Conservation (phyloP, 2,329 filamentous ascomycete genomes). For the Fusarium armeniacum region DNA sequence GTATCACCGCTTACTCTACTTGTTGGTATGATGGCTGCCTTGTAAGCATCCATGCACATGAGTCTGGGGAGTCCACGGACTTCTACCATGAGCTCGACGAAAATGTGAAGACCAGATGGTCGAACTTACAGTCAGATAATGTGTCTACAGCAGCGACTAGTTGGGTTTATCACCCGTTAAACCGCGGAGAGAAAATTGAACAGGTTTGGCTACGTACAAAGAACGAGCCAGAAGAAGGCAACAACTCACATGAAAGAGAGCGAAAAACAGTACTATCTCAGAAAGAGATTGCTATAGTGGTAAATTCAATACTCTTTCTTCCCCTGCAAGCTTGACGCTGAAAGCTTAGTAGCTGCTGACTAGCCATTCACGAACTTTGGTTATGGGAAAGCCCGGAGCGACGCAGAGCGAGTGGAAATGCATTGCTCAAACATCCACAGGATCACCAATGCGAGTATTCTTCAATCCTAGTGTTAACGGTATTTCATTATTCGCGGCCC, state of each 20-base stretch:
- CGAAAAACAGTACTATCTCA: background rate
- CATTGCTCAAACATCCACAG: background rate
- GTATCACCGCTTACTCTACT: conserved; percentile 25
- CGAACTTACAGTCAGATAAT: background rate
- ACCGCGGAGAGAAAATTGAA: conserved; percentile 14
- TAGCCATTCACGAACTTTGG: conserved; percentile 18
- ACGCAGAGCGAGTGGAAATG: conserved; percentile 13
- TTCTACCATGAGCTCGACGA: conserved; percentile 25
- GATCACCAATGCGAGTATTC: background rate
- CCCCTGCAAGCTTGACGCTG: conserved; percentile 6
- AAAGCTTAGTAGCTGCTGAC: conserved; percentile 24
- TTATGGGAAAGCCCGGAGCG: background rate
- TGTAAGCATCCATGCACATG: conserved; percentile 19
- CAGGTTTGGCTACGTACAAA: conserved; percentile 27
- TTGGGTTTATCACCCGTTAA: conserved; percentile 24
- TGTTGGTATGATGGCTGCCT: conserved; percentile 23
- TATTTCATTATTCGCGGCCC: conserved; percentile 12
- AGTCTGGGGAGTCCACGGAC: conserved; percentile 3
- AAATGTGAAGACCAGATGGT: background rate
- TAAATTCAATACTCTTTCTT: background rate
- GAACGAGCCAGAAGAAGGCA: background rate
- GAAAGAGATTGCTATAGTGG: conserved; percentile 6
- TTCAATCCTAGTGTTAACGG: conserved; percentile 8
- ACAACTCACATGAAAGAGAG: background rate
- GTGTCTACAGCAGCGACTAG: background rate